phyloP scores from a whole-genome alignment of 768 basidiomycete genomes.

The Tubosaeta brunneosetosa region DNA sequence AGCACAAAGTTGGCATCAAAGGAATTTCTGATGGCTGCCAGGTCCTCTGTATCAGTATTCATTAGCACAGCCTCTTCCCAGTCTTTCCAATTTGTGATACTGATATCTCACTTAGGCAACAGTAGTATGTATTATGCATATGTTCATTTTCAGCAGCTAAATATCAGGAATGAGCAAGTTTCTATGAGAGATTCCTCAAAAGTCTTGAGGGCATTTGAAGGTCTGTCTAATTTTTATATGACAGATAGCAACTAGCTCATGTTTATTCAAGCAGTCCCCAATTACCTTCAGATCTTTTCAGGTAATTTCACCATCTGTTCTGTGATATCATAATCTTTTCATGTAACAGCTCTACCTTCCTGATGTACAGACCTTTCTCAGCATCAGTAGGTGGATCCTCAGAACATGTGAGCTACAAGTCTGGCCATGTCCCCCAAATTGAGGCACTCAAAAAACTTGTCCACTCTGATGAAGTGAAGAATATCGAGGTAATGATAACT shows the following conservation, averaged over 20 bases:
- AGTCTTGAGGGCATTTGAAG: conserved; percentile 23
- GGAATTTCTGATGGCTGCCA: conserved; percentile 36
- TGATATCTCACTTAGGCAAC: conserved; percentile 17
- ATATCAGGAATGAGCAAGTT: conserved; percentile 8
- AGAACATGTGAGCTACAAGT: conserved; percentile 21
- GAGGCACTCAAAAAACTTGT: conserved; percentile 56
- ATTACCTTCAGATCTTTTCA: conserved; percentile 24
- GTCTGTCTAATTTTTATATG: conserved; percentile 1
- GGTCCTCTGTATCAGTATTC: no score
- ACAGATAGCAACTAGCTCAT: neutral
- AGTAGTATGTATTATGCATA: conserved; percentile 15
- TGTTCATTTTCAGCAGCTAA: neutral
- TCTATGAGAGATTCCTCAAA: conserved; percentile 29
- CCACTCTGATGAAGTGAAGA: conserved; percentile 54
- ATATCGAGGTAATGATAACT: conserved; percentile 67
- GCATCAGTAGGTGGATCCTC: conserved; percentile 11
- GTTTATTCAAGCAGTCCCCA: conserved; percentile 12
- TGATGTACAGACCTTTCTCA: conserved; percentile 18
- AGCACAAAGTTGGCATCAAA: conserved; percentile 39
- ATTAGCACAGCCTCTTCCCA: no score
- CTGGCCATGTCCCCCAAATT: conserved; percentile 63
- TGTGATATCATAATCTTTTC: neutral
- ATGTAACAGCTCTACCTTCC: conserved; percentile 21
- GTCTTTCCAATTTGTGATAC: neutral
- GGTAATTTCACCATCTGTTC: neutral